Conservation (phyloP, 768 basidiomycete species). For the Kwoniella dendrophila region DNA sequence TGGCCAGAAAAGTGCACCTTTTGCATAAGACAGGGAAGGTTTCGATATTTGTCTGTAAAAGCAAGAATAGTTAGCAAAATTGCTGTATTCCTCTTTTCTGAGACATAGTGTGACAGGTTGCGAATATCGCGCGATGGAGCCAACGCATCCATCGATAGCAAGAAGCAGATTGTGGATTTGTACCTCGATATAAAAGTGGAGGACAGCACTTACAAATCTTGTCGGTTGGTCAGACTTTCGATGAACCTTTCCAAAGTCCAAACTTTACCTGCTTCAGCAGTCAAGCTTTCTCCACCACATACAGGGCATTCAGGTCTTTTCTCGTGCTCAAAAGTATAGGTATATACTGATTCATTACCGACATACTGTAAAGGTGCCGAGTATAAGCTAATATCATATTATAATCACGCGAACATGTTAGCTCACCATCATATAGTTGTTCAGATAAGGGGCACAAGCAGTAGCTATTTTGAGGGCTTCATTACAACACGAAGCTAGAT, state of each 20-base stretch:
- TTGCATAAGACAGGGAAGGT: conserved; percentile 74
- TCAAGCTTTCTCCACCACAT: conserved; percentile 86
- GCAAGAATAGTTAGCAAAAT: background rate
- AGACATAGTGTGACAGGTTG: no score
- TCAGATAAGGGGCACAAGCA: conserved; percentile 86
- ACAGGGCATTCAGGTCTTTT: conserved; percentile 92
- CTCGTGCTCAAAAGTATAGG: conserved; percentile 95
- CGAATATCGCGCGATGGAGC: no score
- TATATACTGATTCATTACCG: conserved; percentile 94
- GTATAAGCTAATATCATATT: background rate
- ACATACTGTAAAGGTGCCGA: conserved; percentile 69
- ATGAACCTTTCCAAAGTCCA: conserved; percentile 84
- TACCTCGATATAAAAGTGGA: no score
- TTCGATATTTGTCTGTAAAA: conserved; percentile 85
- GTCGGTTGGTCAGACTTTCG: conserved; percentile 80
- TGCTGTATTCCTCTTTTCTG: background rate
- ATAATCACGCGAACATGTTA: background rate
- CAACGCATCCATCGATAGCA: no score
- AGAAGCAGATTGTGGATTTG: no score
- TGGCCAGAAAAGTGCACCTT: conserved; percentile 81
- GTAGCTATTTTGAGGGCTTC: conserved; percentile 99
- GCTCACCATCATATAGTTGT: conserved; percentile 79
- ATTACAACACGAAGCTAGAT: conserved; percentile 91
- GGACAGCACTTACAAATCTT: conserved; percentile 75
- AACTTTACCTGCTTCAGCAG: conserved; percentile 69